Evolutionary conservation across 1,139 yeast genomes (phyloP).

Genomic region (Taphrina pruni): DNA sequence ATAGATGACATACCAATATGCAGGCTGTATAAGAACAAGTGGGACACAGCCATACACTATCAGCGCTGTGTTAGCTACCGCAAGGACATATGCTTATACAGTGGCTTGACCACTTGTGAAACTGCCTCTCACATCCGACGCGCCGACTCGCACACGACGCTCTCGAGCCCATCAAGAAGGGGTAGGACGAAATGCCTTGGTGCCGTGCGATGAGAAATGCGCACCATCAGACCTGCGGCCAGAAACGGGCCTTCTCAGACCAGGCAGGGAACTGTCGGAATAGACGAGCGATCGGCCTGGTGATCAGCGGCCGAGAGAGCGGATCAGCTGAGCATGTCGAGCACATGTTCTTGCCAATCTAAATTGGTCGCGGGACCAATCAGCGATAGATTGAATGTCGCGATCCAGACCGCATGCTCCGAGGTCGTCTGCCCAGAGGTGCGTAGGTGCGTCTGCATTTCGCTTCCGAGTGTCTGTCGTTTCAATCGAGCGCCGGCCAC

Average conservation of each 20-base stretch:
- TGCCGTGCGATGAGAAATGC: too few relatives aligned
- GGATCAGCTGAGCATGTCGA: neutral
- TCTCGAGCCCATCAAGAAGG: neutral
- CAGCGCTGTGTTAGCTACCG: neutral
- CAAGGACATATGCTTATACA: conserved; percentile 6
- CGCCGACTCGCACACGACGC: neutral
- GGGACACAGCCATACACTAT: conserved; percentile 3
- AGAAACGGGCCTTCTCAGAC: too few relatives aligned
- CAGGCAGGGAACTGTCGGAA: neutral
- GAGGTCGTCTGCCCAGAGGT: neutral
- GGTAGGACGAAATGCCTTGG: too few relatives aligned
- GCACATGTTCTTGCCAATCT: neutral
- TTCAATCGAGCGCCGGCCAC: neutral
- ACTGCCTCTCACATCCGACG: neutral
- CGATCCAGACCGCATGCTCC: neutral
- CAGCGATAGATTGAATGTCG: neutral
- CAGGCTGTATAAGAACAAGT: conserved; percentile 2
- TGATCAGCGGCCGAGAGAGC: neutral
- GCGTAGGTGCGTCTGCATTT: too few relatives aligned
- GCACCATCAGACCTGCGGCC: too few relatives aligned
- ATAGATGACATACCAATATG: conserved; percentile 9
- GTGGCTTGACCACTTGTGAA: neutral
- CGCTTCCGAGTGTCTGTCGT: neutral
- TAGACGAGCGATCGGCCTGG: neutral
- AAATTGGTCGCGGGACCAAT: neutral